phyloP scores from a whole-genome alignment of 208 protist species.

The Vickermania ingenoplastis region DNA sequence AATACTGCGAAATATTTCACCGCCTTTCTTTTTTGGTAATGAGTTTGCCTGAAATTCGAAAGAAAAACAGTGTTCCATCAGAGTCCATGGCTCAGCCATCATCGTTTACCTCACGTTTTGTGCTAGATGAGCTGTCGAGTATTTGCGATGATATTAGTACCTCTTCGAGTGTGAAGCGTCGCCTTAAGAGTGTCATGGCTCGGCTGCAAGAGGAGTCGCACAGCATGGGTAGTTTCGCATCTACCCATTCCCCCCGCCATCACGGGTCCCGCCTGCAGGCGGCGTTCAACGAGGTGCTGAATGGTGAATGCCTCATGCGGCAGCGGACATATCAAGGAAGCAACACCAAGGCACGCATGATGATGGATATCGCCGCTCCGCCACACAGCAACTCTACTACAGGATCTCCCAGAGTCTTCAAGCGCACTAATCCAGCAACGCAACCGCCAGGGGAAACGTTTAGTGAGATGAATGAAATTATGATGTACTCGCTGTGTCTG shows the following conservation, averaged over 20 bases:
- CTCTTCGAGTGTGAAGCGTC: background rate
- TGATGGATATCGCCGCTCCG: slow-evolving; percentile 10
- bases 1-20: too few relatives aligned
- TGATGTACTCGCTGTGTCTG: slow-evolving; percentile 70
- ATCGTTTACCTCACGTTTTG: background rate
- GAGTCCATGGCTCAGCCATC: background rate
- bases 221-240: background rate
- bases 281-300: slow-evolving; percentile 9
- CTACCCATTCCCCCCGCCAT: slow-evolving; percentile 8
- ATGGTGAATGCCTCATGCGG: background rate
- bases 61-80: background rate
- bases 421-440: slow-evolving; percentile 27
- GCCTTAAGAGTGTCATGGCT: background rate
- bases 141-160: background rate
- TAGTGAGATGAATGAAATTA: slow-evolving; percentile 51
- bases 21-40: background rate
- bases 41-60: background rate
- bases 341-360: slow-evolving; percentile 10
- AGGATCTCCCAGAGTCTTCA: slow-evolving; percentile 9
- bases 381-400: background rate
- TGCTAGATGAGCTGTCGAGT: background rate
- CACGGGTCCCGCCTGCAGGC: slow-evolving; percentile 11
- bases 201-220: slow-evolving; percentile 10
- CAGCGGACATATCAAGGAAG: background rate
- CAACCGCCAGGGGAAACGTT: slow-evolving; percentile 64